phyloP scores from a whole-genome alignment of 371 early-diverging fungal genomes.

The Nosema bombycis region DNA sequence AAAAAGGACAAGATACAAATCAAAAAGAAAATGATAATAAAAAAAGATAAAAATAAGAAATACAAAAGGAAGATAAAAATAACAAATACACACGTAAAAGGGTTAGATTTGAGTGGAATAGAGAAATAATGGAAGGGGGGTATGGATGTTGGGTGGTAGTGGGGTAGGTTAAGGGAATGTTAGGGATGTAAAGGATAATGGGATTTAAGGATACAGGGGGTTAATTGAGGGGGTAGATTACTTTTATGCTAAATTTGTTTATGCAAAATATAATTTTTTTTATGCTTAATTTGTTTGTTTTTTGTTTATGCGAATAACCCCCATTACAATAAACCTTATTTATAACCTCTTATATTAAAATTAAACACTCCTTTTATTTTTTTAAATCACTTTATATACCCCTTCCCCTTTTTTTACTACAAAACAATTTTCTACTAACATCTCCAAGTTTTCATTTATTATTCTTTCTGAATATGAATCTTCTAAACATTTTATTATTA shows the following conservation, averaged over 20 bases:
- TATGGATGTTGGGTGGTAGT: too few species aligned
- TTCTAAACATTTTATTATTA: conserved; percentile 54
- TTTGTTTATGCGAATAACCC: too few species aligned
- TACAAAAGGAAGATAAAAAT: conserved; percentile 64
- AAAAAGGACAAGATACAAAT: conserved; percentile 47
- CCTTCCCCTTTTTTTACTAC: conserved; percentile 44
- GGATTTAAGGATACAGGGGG: too few species aligned
- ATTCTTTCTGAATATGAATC: conserved; percentile 47
- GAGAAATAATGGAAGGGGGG: conserved; percentile 5
- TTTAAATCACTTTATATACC: conserved; percentile 46
- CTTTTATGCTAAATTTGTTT: too few species aligned
- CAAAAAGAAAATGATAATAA: conserved; percentile 43
- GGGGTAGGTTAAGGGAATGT: too few species aligned
- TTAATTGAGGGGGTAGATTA: too few species aligned
- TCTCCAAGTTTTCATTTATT: conserved; percentile 48
- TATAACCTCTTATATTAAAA: too few species aligned
- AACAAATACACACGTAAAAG: conserved; percentile 66
- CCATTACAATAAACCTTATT: too few species aligned
- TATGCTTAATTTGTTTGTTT: too few species aligned
- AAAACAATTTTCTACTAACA: conserved; percentile 49
- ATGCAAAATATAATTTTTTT: too few species aligned
- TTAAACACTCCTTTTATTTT: too few species aligned
- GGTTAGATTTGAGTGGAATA: conserved; percentile 49
- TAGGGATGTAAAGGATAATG: too few species aligned
- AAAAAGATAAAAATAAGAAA: conserved; percentile 54